phyloP scores from a whole-genome alignment of 2,329 filamentous ascomycete species.

The Botrytis hyacinthi region DNA sequence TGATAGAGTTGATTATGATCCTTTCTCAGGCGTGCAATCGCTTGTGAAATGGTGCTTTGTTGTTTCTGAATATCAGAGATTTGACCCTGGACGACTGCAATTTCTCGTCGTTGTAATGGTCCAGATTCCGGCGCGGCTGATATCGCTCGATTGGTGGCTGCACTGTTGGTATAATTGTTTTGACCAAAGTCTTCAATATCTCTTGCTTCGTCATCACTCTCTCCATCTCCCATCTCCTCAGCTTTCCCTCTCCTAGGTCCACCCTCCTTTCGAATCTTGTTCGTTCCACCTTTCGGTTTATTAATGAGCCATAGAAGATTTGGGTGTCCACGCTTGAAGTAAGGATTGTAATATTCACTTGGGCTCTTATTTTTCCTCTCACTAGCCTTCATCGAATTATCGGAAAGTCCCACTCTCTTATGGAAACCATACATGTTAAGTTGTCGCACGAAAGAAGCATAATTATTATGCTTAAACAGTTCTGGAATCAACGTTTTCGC shows the following conservation, averaged over 20 bases:
- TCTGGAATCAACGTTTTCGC: slow-evolving; percentile 71
- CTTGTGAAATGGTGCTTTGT: slow-evolving; percentile 79
- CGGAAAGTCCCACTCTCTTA: slow-evolving; percentile 79
- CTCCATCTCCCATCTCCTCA: slow-evolving; percentile 62
- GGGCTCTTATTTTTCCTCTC: slow-evolving; percentile 97
- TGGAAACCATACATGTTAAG: slow-evolving; percentile 65
- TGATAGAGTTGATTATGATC: slow-evolving; percentile 87
- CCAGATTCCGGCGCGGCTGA: slow-evolving; percentile 41
- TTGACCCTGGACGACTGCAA: slow-evolving; percentile 75
- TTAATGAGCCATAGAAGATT: slow-evolving; percentile 95
- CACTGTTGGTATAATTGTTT: slow-evolving; percentile 37
- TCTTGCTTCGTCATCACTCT: slow-evolving; percentile 67
- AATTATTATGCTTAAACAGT: slow-evolving; percentile 78
- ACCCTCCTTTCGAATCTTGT: slow-evolving; percentile 52
- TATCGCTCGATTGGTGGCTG: slow-evolving; percentile 44
- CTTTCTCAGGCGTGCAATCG: slow-evolving; percentile 75
- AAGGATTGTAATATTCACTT: slow-evolving; percentile 96
- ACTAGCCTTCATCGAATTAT: slow-evolving; percentile 96
- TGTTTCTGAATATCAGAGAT: slow-evolving; percentile 79
- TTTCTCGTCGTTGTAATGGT: slow-evolving; percentile 65
- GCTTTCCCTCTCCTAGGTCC: slow-evolving; percentile 50
- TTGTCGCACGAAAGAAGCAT: slow-evolving; percentile 73
- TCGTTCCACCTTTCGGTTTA: slow-evolving; percentile 76
- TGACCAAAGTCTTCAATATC: slow-evolving; percentile 40
- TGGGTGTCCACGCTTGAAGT: slow-evolving; percentile 88